Evolutionary conservation across 176 grass and related monocot species (phyloP).

Genomic region (Puya raimondii): DNA sequence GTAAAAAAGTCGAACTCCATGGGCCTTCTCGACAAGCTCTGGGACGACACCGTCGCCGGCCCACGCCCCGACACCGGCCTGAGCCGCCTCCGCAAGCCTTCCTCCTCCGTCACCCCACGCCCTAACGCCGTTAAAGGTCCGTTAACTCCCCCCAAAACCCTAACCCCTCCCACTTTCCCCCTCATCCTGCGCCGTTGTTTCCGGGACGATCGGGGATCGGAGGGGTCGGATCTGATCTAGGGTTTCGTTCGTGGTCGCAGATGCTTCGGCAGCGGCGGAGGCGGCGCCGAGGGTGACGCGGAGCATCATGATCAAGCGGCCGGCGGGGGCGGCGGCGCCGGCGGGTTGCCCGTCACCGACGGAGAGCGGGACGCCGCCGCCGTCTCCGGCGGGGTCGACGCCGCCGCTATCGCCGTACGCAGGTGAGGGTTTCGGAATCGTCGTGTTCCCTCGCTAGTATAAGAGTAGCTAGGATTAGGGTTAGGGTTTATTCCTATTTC

Average conservation of each 20-base stretch:
- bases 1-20: slow-evolving; percentile 23
- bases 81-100: slow-evolving; percentile 69
- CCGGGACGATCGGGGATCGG: neutral
- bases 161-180: neutral
- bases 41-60: slow-evolving; percentile 87
- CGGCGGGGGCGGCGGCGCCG: slow-evolving; percentile 62
- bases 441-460: no score
- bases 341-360: slow-evolving; percentile 56
- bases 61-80: slow-evolving; percentile 85
- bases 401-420: slow-evolving; percentile 75
- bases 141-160: slow-evolving; percentile 16
- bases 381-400: slow-evolving; percentile 47
- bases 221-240: slow-evolving; percentile 27
- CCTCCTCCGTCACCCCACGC: slow-evolving; percentile 13
- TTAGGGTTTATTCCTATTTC: no score
- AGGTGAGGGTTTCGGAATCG: slow-evolving; percentile 30
- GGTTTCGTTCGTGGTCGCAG: slow-evolving; percentile 19
- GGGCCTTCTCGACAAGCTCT: slow-evolving; percentile 91
- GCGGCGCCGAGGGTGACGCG: slow-evolving; percentile 58
- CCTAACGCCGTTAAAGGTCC: slow-evolving; percentile 50
- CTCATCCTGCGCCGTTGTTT: neutral
- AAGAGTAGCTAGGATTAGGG: no score
- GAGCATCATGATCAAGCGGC: slow-evolving; percentile 98
- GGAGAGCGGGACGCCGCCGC: slow-evolving; percentile 54
- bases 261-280: slow-evolving; percentile 25